Percentiles rank a stretch among this genome's conserved stretches.
phyloP scores from a whole-genome alignment of 257 asterid species.

The Solanum dulcamara region DNA sequence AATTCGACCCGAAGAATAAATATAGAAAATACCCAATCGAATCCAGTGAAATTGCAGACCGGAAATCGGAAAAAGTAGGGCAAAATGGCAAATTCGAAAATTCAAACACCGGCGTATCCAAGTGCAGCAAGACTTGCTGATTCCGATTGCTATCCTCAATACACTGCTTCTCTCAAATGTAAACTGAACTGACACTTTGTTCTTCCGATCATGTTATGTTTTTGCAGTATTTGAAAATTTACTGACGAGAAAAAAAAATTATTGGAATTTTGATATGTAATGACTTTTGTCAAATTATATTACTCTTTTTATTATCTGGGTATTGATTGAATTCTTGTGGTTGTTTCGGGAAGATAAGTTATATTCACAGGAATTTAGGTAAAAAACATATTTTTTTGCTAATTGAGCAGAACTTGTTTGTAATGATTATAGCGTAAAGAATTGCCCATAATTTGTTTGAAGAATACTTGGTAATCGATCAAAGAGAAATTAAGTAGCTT shows the following conservation, averaged over 20 bases:
- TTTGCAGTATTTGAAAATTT: neutral
- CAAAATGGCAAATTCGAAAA: constrained; percentile 45
- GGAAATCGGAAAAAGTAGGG: constrained; percentile 1
- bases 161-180: constrained; percentile 92
- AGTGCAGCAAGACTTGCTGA: constrained; percentile 71
- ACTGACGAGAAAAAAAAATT: neutral
- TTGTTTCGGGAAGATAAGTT: neutral
- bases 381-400: neutral
- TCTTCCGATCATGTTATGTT: neutral
- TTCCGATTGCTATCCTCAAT: constrained; percentile 68
- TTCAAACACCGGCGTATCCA: constrained; percentile 47
- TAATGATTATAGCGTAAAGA: neutral
- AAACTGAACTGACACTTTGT: neutral
- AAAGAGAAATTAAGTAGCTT: neutral
- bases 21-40: neutral
- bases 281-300: neutral
- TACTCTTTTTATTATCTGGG: neutral
- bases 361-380: neutral
- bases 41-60: neutral
- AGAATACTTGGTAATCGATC: neutral
- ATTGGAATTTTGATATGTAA: neutral
- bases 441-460: neutral
- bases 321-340: neutral
- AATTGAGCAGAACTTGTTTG: neutral
- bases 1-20: neutral